Percentiles rank a stretch among this genome's conserved stretches.
phyloP scores from a whole-genome alignment of 768 basidiomycete species.

The Flagelloscypha sp. region DNA sequence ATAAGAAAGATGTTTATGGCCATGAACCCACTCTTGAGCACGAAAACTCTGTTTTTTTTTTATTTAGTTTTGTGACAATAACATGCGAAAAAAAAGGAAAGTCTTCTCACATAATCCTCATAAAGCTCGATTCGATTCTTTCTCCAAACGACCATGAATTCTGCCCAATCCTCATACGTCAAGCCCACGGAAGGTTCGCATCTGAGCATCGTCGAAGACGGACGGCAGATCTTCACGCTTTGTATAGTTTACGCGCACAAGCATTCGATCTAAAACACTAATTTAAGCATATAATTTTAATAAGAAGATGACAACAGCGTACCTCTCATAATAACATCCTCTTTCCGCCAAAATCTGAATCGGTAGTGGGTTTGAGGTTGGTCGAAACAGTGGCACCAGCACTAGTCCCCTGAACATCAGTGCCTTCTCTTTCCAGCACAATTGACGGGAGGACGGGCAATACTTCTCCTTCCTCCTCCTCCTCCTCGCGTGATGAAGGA shows the following conservation, averaged over 20 bases:
- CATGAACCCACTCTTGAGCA: conserved; percentile 55
- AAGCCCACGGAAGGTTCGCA: conserved; percentile 55
- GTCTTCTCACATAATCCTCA: conserved; percentile 69
- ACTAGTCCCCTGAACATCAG: conserved; percentile 52
- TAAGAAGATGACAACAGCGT: conserved; percentile 11
- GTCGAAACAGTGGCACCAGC: conserved; percentile 44
- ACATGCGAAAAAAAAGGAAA: background rate
- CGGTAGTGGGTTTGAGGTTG: too few relatives aligned
- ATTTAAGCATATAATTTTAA: conserved; percentile 16
- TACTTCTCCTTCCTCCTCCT: too few relatives aligned
- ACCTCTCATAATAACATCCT: conserved; percentile 73
- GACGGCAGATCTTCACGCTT: conserved; percentile 39
- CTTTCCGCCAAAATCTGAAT: too few relatives aligned
- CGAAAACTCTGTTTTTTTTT: conserved; percentile 42
- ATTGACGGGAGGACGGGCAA: conserved; percentile 48
- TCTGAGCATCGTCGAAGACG: conserved; percentile 57
- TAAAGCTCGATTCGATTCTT: conserved; percentile 75
- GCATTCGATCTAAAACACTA: conserved; percentile 69
- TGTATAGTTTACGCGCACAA: conserved; percentile 67
- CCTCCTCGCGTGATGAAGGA: conserved; percentile 9
- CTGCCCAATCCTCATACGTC: conserved; percentile 63
- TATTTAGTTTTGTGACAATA: conserved; percentile 3
- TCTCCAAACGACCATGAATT: conserved; percentile 84
- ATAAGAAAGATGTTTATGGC: conserved; percentile 73
- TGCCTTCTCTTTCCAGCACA: conserved; percentile 57